These are phyloP conservation scores for Coniferiporia weirii DNA, from an alignment of 1,284 basidiomycete genomes.

Conservation along the genomic window DNA sequence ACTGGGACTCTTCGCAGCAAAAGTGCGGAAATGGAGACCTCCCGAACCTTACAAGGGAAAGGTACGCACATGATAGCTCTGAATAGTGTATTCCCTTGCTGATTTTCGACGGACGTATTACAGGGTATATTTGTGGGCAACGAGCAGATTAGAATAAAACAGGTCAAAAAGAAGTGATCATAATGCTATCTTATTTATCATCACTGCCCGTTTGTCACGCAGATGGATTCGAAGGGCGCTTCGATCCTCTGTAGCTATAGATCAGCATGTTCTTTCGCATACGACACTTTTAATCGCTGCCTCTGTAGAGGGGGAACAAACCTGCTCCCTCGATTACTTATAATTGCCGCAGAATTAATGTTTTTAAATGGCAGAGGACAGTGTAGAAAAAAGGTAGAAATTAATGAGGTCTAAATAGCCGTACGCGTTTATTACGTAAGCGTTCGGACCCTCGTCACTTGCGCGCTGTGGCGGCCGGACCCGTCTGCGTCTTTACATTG, in stretches of 20 bases:
- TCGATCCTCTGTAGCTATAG: too few species aligned
- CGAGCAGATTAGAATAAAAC: constrained; percentile 86
- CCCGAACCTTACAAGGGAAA: constrained; percentile 99
- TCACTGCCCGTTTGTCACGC: neutral
- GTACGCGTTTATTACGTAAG: neutral
- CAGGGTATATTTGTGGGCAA: constrained; percentile 90
- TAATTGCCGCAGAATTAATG: too few species aligned
- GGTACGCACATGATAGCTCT: constrained; percentile 41
- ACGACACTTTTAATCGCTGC: too few species aligned
- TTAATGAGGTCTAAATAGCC: neutral
- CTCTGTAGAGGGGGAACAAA: too few species aligned
- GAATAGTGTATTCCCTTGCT: neutral
- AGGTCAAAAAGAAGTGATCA: constrained; percentile 90
- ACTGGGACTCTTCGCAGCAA: constrained; percentile 84
- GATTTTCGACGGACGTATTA: neutral
- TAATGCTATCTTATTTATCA: constrained; percentile 17
- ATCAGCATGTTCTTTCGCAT: too few species aligned
- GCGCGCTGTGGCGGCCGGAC: too few species aligned
- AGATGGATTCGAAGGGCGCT: too few species aligned
- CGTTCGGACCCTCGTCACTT: neutral
- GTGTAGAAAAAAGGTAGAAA: neutral
- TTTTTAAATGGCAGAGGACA: neutral
- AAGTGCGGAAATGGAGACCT: constrained; percentile 78
- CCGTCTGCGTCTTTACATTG: too few species aligned
- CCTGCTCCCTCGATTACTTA: too few species aligned